Conservation (phyloP, 2,329 filamentous ascomycete genomes). For the Mycocentrospora acerina region DNA sequence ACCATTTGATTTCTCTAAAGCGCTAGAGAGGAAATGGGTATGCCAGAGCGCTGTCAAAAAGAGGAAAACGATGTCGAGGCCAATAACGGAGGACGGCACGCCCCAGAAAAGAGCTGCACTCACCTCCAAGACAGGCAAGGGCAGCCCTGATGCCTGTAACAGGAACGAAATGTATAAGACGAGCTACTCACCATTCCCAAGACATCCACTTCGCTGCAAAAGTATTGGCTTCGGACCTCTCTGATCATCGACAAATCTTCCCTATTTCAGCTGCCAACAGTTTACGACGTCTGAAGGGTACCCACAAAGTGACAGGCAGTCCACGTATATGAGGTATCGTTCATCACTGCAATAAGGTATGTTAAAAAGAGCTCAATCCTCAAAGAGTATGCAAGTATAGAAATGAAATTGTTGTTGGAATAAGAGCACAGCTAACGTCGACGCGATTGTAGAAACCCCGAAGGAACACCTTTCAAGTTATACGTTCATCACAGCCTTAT, state of each 20-base stretch:
- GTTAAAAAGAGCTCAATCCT: slow-evolving; percentile 22
- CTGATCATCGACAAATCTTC: slow-evolving; percentile 30
- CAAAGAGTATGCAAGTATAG: not conserved
- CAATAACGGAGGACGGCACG: slow-evolving; percentile 37
- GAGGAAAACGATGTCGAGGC: slow-evolving; percentile 32
- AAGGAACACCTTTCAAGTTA: slow-evolving; percentile 15
- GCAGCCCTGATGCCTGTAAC: slow-evolving; percentile 17
- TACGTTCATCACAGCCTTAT: too few species aligned
- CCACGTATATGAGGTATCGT: slow-evolving; percentile 11
- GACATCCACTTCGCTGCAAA: slow-evolving; percentile 22
- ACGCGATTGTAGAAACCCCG: slow-evolving; percentile 20
- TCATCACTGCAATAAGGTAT: slow-evolving; percentile 17
- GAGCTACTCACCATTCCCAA: slow-evolving; percentile 27
- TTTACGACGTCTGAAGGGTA: slow-evolving; percentile 18
- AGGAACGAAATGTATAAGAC: slow-evolving; percentile 37
- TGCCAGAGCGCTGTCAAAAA: slow-evolving; percentile 25
- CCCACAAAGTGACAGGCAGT: slow-evolving; percentile 4
- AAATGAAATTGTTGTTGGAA: slow-evolving; percentile 4
- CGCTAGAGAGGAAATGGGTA: slow-evolving; percentile 27
- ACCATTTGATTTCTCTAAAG: slow-evolving; percentile 29
- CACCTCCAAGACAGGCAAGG: slow-evolving; percentile 35
- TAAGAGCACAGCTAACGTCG: slow-evolving; percentile 37
- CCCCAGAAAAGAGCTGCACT: slow-evolving; percentile 34
- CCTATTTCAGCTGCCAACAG: slow-evolving; percentile 17
- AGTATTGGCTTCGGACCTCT: slow-evolving; percentile 26